Evolutionary conservation across 2,329 filamentous ascomycete species (phyloP), one percentile per base, ranked within the genome.

Genomic region (Ascochyta viciae-villosae): DNA sequence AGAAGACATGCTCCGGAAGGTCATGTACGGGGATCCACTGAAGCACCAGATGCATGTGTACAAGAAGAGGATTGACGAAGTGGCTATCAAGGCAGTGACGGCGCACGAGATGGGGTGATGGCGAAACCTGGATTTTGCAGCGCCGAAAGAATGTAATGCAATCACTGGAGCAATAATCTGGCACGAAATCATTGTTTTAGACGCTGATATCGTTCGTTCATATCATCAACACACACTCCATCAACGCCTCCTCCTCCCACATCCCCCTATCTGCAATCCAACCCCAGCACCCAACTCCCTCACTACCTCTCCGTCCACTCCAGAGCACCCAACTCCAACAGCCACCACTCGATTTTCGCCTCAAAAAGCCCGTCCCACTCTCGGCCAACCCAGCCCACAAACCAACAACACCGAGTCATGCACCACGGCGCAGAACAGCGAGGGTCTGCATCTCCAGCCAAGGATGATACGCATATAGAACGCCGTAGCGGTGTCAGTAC

Each of bases 31-130:
- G 0, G 91, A 96, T 71, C 89, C 90, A 0, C 80, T 91, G 39
- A 89, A 87, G 71, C 92, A 96, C 77, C 81, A 87, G 64, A 96
- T 96, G 92, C 85, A 80, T 56, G 70, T 95, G 19, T 96, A 96
- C 75, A 85, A 85, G 13, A 84, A 82, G 19, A 78, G 92, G 49
- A 84, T 96, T 40, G 89, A 95, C 72, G 78, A 81, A 4, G 75
- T 96, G 51, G 90, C 90, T 10, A 86, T 88, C 1, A 85, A 83
- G 54, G 90, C 88, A 10, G 86, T 89, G 10, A 89, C 85, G 24
- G 81, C 77, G 63, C 22, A 41, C 15, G 39, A 41, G 22, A 27
- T 3, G 24, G 22, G 13, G 22, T 22, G 22, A 41, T 6, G 12
- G 10, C 15, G 8, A 16, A n/a, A 23, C 13, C 3, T 23, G 19